phyloP scores from a whole-genome alignment of 177 flowering plant species.

The Vitis hybrid region DNA sequence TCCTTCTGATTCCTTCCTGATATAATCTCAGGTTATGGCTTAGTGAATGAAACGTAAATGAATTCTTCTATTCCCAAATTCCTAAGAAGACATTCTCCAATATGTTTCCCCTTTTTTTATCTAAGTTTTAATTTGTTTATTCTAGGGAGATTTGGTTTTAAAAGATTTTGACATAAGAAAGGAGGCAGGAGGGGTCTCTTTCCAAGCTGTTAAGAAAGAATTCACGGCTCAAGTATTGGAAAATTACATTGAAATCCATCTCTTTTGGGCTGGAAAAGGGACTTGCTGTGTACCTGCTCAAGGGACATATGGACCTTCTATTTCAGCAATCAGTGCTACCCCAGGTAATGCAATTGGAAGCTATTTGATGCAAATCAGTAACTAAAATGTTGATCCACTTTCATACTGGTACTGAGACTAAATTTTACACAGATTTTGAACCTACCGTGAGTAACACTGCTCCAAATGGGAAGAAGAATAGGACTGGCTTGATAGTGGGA shows the following conservation, averaged over 20 bases:
- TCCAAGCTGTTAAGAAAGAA: too few relatives aligned
- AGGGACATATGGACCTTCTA: constrained; percentile 68
- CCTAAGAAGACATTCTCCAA: too few relatives aligned
- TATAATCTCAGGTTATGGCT: too few relatives aligned
- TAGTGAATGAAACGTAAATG: too few relatives aligned
- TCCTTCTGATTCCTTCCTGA: too few relatives aligned
- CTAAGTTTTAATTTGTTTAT: not conserved
- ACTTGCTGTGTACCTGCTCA: constrained; percentile 29
- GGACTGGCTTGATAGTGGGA: constrained; percentile 55
- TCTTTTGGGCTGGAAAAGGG: too few relatives aligned
- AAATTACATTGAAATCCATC: too few relatives aligned
- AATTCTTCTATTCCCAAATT: too few relatives aligned
- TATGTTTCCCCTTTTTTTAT: not conserved
- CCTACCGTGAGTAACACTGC: constrained; percentile 53
- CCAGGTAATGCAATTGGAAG: constrained; percentile 38
- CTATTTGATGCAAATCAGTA: not conserved
- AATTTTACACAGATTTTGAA: constrained; percentile 41
- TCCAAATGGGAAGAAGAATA: constrained; percentile 29
- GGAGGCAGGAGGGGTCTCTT: constrained; percentile 37
- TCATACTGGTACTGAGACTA: not conserved
- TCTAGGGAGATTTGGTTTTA: constrained; percentile 42
- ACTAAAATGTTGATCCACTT: too few relatives aligned
- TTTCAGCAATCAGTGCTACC: constrained; percentile 74
- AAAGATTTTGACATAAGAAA: constrained; percentile 58
- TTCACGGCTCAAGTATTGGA: too few relatives aligned